Evolutionary conservation across 2,329 filamentous ascomycete genomes (phyloP).

Genomic region (Trichoderma koningiopsis): DNA sequence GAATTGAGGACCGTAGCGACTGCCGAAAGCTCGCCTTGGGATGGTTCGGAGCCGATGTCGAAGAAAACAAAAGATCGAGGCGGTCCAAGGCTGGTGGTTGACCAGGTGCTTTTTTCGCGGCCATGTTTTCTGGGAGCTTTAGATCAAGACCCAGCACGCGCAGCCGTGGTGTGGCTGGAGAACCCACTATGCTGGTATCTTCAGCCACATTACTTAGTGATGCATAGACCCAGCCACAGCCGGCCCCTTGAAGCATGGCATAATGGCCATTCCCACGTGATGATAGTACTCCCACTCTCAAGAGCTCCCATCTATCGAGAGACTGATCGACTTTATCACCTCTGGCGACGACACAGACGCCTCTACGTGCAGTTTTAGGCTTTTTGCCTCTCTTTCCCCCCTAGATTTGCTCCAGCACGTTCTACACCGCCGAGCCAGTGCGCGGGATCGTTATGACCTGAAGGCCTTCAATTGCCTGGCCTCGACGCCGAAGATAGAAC

Average conservation of each 20-base stretch:
- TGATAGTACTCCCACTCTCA: conserved; percentile 9
- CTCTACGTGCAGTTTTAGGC: not conserved
- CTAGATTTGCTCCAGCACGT: not conserved
- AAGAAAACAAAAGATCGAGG: conserved; percentile 16
- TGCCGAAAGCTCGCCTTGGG: conserved; percentile 14
- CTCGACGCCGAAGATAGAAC: conserved; percentile 14
- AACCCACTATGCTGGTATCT: not conserved
- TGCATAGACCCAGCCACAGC: conserved; percentile 3
- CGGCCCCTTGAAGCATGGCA: not conserved
- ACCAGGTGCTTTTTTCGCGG: conserved; percentile 27
- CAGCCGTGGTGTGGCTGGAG: conserved; percentile 27
- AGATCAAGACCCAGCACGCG: conserved; percentile 13
- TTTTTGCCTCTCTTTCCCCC: not conserved
- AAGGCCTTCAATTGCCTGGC: conserved; percentile 1
- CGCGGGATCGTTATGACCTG: conserved; percentile 19
- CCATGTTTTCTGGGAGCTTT: conserved; percentile 23
- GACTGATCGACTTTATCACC: not conserved
- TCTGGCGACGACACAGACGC: not conserved
- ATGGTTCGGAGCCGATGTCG: not conserved
- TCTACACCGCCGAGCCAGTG: not conserved
- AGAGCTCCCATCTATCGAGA: conserved; percentile 15
- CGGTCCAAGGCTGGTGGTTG: conserved; percentile 16
- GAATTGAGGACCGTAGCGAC: not conserved
- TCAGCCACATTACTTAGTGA: not conserved
- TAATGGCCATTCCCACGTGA: conserved; percentile 21